phyloP scores from a whole-genome alignment of 2,329 filamentous ascomycete genomes.

The Madurella fahalii region DNA sequence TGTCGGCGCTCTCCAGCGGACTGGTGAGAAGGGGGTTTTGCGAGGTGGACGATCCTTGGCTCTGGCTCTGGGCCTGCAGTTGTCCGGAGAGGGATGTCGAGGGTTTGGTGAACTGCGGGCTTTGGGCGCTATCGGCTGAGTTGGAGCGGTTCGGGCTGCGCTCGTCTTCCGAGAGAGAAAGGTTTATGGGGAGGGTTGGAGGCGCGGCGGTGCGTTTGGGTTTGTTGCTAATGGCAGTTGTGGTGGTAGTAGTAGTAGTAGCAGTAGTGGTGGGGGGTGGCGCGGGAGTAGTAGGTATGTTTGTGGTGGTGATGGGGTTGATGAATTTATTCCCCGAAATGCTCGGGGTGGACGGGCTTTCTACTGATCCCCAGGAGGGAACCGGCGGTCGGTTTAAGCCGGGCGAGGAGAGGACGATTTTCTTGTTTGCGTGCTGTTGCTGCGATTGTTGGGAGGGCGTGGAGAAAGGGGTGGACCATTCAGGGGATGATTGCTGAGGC shows the following conservation, averaged over 20 bases:
- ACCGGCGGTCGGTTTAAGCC: constrained; percentile 50
- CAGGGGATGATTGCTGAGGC: constrained; percentile 33
- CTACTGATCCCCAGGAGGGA: constrained; percentile 42
- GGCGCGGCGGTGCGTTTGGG: constrained; percentile 4
- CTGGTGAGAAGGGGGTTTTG: constrained; percentile 35
- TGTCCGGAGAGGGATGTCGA: background rate
- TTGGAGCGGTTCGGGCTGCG: constrained; percentile 50
- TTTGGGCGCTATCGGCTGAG: constrained; percentile 38
- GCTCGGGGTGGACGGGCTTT: background rate
- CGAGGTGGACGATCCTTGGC: background rate
- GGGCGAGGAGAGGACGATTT: constrained; percentile 48
- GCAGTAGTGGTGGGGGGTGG: background rate
- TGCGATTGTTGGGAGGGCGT: constrained; percentile 36
- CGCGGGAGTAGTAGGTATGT: constrained; percentile 15
- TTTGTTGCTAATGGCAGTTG: background rate
- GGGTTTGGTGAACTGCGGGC: constrained; percentile 44
- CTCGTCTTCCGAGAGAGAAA: constrained; percentile 59
- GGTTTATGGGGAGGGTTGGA: constrained; percentile 40
- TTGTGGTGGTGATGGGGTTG: constrained; percentile 5
- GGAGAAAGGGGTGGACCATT: constrained; percentile 42
- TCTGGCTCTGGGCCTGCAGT: background rate
- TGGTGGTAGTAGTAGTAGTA: constrained; percentile 2
- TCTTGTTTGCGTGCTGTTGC: constrained; percentile 50
- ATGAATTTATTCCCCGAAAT: background rate
- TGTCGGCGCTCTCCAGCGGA: constrained; percentile 71